These are phyloP conservation scores for Hanseniaspora clermontiae DNA, from an alignment of 805 yeast species.

Conservation along the genomic window DNA sequence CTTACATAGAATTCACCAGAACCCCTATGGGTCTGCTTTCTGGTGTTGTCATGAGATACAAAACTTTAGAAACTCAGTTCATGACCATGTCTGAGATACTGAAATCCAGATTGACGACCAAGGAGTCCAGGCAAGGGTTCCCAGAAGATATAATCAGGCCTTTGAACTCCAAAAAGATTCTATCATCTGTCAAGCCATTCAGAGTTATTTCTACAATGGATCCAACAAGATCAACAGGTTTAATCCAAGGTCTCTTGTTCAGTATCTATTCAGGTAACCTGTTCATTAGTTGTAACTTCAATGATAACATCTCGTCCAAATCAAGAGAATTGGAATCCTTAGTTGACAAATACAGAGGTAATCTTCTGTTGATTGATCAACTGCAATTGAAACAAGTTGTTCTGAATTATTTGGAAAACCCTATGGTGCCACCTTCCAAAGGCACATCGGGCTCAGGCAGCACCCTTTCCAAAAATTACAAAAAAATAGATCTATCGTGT, in stretches of 20 bases:
- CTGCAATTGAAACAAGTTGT: slow-evolving; percentile 80
- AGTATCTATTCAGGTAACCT: slow-evolving; percentile 77
- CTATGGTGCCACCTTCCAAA: slow-evolving; percentile 58
- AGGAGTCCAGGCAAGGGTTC: slow-evolving; percentile 37
- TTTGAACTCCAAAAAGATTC: slow-evolving; percentile 26
- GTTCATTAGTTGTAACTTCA: slow-evolving; percentile 64
- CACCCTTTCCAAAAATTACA: slow-evolving; percentile 45
- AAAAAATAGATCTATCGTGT: slow-evolving; percentile 62
- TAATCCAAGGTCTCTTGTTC: slow-evolving; percentile 67
- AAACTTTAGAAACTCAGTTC: slow-evolving; percentile 83
- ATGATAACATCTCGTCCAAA: slow-evolving; percentile 43
- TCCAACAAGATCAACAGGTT: slow-evolving; percentile 69
- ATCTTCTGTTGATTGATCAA: slow-evolving; percentile 72
- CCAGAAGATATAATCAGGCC: slow-evolving; percentile 34
- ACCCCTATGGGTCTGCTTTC: slow-evolving; percentile 83
- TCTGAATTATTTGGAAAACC: slow-evolving; percentile 82
- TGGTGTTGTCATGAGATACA: slow-evolving; percentile 87
- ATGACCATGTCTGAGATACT: slow-evolving; percentile 55
- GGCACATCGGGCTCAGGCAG: not conserved
- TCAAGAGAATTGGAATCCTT: slow-evolving; percentile 82
- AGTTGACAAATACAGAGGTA: slow-evolving; percentile 55
- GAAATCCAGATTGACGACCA: slow-evolving; percentile 45
- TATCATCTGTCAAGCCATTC: slow-evolving; percentile 32
- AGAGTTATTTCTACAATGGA: slow-evolving; percentile 55
- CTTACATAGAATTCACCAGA: slow-evolving; percentile 84